A percentile compares a stretch with the other conserved stretches of the same genome.
These are phyloP conservation scores for Peterozyma xylosa DNA, from an alignment of 805 yeast genomes.

Conservation along the genomic window DNA sequence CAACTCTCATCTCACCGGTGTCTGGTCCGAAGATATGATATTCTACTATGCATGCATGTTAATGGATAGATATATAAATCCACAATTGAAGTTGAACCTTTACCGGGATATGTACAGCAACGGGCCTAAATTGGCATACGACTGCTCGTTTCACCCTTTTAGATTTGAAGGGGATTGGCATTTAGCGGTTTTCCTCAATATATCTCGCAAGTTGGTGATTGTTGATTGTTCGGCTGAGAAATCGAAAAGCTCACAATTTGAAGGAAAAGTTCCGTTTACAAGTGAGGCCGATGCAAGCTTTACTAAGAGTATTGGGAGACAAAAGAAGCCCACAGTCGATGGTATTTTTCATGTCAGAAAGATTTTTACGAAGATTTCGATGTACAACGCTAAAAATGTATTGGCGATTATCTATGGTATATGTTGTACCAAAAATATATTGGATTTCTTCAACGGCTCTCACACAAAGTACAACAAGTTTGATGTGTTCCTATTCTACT, in stretches of 20 bases:
- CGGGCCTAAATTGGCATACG: not conserved
- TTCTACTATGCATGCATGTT: slow-evolving; percentile 3
- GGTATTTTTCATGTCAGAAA: not conserved
- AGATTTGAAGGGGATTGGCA: slow-evolving; percentile 4
- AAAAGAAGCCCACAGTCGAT: not conserved
- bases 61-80: slow-evolving; percentile 3
- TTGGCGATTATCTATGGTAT: slow-evolving; percentile 6
- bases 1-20: not conserved
- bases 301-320: not conserved
- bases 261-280: not conserved
- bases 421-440: slow-evolving; percentile 4
- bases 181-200: slow-evolving; percentile 1
- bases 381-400: slow-evolving; percentile 4
- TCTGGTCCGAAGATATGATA: slow-evolving; percentile 7
- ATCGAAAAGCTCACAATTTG: not conserved
- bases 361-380: slow-evolving; percentile 2
- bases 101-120: slow-evolving; percentile 1
- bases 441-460: slow-evolving; percentile 1
- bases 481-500: slow-evolving; percentile 4
- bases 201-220: not conserved
- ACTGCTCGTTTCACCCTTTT: slow-evolving; percentile 6
- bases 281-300: not conserved
- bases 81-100: not conserved
- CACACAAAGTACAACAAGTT: slow-evolving; percentile 1
- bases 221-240: slow-evolving; percentile 2